Evolutionary conservation across 805 yeast species (phyloP).

Genomic region (Nakazawaea holstii): DNA sequence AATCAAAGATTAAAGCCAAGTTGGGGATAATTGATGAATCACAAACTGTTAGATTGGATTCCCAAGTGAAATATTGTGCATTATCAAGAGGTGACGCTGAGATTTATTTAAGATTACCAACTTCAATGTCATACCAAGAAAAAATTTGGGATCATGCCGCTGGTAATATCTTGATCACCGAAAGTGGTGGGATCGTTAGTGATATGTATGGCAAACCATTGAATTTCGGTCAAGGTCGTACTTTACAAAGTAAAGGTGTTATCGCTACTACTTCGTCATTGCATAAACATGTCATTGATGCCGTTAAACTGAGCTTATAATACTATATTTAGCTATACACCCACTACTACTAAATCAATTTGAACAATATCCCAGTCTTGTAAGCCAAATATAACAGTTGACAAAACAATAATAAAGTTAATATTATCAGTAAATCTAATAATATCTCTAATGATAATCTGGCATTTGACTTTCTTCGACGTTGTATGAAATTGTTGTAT

Average conservation of each 20-base stretch:
- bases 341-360: neutral
- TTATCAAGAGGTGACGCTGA: conserved; percentile 90
- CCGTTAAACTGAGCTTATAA: conserved; percentile 29
- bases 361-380: conserved; percentile 4
- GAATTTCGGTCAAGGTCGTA: conserved; percentile 84
- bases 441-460: conserved; percentile 4
- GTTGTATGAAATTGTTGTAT: too few relatives aligned
- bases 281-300: conserved; percentile 43
- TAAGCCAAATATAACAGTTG: conserved; percentile 8
- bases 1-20: conserved; percentile 60
- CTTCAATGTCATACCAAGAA: conserved; percentile 70
- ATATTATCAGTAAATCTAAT: conserved; percentile 9
- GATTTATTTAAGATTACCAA: conserved; percentile 84
- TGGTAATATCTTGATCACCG: conserved; percentile 79
- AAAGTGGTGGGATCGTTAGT: conserved; percentile 88
- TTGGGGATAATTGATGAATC: conserved; percentile 54
- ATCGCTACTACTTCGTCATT: conserved; percentile 65
- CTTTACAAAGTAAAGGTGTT: conserved; percentile 82
- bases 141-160: conserved; percentile 99
- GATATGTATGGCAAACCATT: conserved; percentile 73
- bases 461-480: neutral
- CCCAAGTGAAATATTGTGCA: conserved; percentile 94
- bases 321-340: neutral
- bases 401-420: conserved; percentile 6
- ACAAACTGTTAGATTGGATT: conserved; percentile 76